A percentile compares a stretch with the other conserved stretches of the same genome.
Conservation (phyloP, 1,284 basidiomycete genomes). For the Volvariella surrecta region DNA sequence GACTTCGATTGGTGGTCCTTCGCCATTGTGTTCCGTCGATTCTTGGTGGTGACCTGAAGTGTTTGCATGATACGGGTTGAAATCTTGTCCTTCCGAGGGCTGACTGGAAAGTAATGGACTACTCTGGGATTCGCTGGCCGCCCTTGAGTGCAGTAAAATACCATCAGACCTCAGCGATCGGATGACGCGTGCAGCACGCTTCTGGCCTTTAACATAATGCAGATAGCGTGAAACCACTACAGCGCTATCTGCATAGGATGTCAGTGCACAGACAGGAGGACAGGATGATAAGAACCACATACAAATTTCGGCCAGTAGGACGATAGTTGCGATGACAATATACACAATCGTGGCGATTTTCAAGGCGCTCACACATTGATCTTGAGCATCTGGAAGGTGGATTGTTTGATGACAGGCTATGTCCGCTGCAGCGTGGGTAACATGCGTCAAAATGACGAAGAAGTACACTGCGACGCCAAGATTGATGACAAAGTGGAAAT, state of each 20-base stretch:
- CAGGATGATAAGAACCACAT: slow-evolving; percentile 17
- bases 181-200: too few relatives aligned
- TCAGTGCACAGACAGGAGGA: slow-evolving; percentile 5
- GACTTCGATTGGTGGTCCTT: slow-evolving; percentile 13
- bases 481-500: slow-evolving; percentile 50
- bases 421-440: slow-evolving; percentile 31
- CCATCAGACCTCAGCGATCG: too few relatives aligned
- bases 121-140: background rate
- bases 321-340: slow-evolving; percentile 30
- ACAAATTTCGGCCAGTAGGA: slow-evolving; percentile 50
- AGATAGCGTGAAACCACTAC: slow-evolving; percentile 54
- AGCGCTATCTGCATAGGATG: slow-evolving; percentile 35
- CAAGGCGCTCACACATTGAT: slow-evolving; percentile 35
- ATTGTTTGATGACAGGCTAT: slow-evolving; percentile 39
- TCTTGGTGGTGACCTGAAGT: background rate
- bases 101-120: background rate
- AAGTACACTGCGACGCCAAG: slow-evolving; percentile 44
- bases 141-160: background rate
- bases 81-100: slow-evolving; percentile 6
- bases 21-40: slow-evolving; percentile 2
- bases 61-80: slow-evolving; percentile 14
- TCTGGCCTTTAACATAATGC: slow-evolving; percentile 44
- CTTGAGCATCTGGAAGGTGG: slow-evolving; percentile 28
- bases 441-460: slow-evolving; percentile 37
- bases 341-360: slow-evolving; percentile 36